Evolutionary conservation across 106 monocot genomes (phyloP).

Genomic region (Ottelia alismoides): DNA sequence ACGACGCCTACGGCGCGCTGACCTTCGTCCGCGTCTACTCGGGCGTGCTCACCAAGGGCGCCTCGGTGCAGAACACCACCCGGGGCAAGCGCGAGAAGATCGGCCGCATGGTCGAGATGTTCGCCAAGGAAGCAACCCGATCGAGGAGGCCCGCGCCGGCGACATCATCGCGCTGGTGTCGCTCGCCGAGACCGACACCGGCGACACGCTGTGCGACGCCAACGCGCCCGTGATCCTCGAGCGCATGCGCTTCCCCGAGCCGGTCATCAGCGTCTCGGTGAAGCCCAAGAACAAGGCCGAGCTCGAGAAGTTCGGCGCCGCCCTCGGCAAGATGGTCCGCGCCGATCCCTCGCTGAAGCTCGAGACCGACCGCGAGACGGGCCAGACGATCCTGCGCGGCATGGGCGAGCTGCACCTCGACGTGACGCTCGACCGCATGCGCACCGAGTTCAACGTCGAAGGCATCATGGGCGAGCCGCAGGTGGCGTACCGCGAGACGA

Average conservation of each 20-base stretch:
- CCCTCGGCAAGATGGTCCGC: slow-evolving; percentile 92
- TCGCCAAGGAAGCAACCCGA: slow-evolving; percentile 92
- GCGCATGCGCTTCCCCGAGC: slow-evolving; percentile 97
- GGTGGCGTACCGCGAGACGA: slow-evolving; percentile 96
- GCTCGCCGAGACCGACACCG: slow-evolving; percentile 86
- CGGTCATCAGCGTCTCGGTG: slow-evolving; percentile 96
- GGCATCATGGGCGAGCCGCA: slow-evolving; percentile 97
- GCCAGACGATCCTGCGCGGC: slow-evolving; percentile 98
- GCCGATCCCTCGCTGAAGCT: slow-evolving; percentile 98
- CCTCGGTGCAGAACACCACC: slow-evolving; percentile 89
- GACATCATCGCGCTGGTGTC: slow-evolving; percentile 94
- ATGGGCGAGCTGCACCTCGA: slow-evolving; percentile 99
- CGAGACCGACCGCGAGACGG: slow-evolving; percentile 88
- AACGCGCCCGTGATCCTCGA: slow-evolving; percentile 88
- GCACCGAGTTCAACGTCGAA: slow-evolving; percentile 94
- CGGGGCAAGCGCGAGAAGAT: slow-evolving; percentile 90
- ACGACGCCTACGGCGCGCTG: slow-evolving; percentile 83
- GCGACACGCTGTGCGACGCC: slow-evolving; percentile 81
- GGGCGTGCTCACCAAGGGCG: slow-evolving; percentile 67
- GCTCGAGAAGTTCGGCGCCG: slow-evolving; percentile 85
- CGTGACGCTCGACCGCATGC: slow-evolving; percentile 87
- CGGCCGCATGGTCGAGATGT: slow-evolving; percentile 95
- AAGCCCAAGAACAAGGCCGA: slow-evolving; percentile 98
- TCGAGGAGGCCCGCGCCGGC: slow-evolving; percentile 60
- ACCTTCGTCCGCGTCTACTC: slow-evolving; percentile 88